Conservation (phyloP, 495 filamentous ascomycete genomes). For the Oidiodendron maius region DNA sequence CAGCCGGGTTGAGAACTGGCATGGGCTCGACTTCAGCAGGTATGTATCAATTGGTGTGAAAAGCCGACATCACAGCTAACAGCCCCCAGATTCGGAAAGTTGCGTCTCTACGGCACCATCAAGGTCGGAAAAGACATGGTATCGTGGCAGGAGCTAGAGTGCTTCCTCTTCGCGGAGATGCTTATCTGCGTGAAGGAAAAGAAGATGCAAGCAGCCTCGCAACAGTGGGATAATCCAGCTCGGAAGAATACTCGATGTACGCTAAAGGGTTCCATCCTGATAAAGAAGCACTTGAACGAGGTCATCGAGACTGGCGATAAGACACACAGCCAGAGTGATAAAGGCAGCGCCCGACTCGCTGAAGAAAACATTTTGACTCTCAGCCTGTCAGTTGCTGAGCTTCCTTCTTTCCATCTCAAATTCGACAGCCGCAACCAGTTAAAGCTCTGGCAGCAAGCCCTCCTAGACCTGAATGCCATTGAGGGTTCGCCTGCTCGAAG, state of each 20-base stretch:
- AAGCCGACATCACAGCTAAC: no score
- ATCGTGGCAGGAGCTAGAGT: constrained; percentile 97
- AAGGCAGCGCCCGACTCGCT: constrained; percentile 27
- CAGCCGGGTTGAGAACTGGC: constrained; percentile 92
- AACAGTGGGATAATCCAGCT: constrained; percentile 57
- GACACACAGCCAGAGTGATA: constrained; percentile 25
- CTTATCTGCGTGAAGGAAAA: constrained; percentile 99
- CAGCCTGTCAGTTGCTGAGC: constrained; percentile 85
- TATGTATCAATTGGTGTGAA: constrained; percentile 34
- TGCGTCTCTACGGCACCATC: constrained; percentile 85
- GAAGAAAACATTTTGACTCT: constrained; percentile 85
- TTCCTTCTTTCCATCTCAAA: constrained; percentile 93
- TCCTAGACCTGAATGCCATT: constrained; percentile 74
- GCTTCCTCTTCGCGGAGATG: constrained; percentile 97
- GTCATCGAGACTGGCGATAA: constrained; percentile 58
- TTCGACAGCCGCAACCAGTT: constrained; percentile 83
- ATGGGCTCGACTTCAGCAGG: constrained; percentile 92
- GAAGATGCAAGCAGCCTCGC: constrained; percentile 50
- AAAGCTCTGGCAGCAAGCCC: constrained; percentile 84
- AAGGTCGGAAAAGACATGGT: constrained; percentile 94
- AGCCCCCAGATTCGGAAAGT: constrained; percentile 91
- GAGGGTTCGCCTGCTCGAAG: constrained; percentile 55
- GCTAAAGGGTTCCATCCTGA: constrained; percentile 94
- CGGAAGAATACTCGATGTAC: constrained; percentile 72
- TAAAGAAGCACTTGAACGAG: constrained; percentile 95